Evolutionary conservation across 208 protist species (phyloP), one percentile per base, ranked within the genome.

Genomic region (Balamuthia mandrillaris): DNA sequence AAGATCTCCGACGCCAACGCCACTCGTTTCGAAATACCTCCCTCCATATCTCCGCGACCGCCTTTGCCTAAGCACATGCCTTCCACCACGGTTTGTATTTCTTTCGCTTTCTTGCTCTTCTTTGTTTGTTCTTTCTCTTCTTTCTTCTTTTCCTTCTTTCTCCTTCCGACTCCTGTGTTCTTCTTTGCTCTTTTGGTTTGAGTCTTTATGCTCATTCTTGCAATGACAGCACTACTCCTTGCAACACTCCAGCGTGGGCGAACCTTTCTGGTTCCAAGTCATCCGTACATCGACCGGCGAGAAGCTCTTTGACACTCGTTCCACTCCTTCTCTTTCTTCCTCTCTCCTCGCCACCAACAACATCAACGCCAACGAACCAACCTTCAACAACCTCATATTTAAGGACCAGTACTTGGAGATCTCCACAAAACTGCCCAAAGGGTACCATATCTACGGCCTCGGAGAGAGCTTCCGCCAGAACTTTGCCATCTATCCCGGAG

Each of bases 351-450:
- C 31, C 31, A 81, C 35, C 29, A 58, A 21, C 45, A 49, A n/a
- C 75, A 35, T 5, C 65, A 79, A 61, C 84, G 87, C 56, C 66
- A 89, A 0, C 4, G 44, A 6, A 47, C 10, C 9, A 85, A 92
- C 49, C 68, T 77, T 90, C 39, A 88, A 41, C 42, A 61, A 56
- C 24, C 54, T 90, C 7, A 42, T 92, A 33, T 94, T 93, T 75
- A 78, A 90, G 88, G 77, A 94, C 83, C 65, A 90, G 78, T 94
- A 89, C 85, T 42, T 94, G 29, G 83, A 93, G 81, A 42, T 93
- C 29, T 84, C 79, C 54, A 92, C 88, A 0, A 56, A 83, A 54
- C 24, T 83, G 0, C 75, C 75, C 27, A 0, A 5, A 18, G 49
- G 88, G 29, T 68, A 88, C 37, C 85, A 79, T 45, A 45, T 94